Base-by-base conservation (phyloP, 768 basidiomycete genomes). In the Psilocybe sp. region DNA sequence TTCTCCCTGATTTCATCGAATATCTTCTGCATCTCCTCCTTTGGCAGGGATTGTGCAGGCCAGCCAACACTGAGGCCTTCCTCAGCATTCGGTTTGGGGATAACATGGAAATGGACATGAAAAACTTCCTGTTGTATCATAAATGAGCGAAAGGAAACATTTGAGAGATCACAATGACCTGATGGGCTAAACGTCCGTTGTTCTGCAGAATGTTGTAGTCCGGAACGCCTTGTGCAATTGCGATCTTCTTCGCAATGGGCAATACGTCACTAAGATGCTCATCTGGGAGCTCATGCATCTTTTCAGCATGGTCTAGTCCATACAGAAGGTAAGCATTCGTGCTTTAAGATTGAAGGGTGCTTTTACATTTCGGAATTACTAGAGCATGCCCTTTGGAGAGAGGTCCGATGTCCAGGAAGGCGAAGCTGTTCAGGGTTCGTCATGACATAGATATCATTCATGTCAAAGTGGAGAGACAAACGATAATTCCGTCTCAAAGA, bases 401-500 rank as follows among this genome's bases (percentile, higher is more conserved):
- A 7, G 96, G 95, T 1, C 85, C 85, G 54, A 99, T 90, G 58
- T 98, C 97, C 56, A 99, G 81, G 74, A 99, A 98, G 0, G 96
- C 83, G 63, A 73, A 87, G 12, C 89, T 92, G 61, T 23, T 28
- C 23, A 28, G 23, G 7, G 38, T 41, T n/a, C 23, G 50, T 19
- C 16, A 14, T 36, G 41, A 47, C 7, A 42, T 34, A 16, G 40
- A 10, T 28, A 32, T 15, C 10, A 40, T 3, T 10, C n/a, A 23
- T 39, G 13, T 13, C n/a, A n/a, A 41, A 19, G 8, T 20, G 10
- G 15, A 20, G 45, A 33, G 2, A 80, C 82, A 57, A 61, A 89
- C 83, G 85, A 80, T 19, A 78, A 64, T 5, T 82, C 78, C 1
- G 88, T 92, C 65, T 94, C 91, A 36, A 87, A 47, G 33, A 94